Base-by-base conservation (phyloP, 768 basidiomycete species). In the Suillus weaverae region DNA sequence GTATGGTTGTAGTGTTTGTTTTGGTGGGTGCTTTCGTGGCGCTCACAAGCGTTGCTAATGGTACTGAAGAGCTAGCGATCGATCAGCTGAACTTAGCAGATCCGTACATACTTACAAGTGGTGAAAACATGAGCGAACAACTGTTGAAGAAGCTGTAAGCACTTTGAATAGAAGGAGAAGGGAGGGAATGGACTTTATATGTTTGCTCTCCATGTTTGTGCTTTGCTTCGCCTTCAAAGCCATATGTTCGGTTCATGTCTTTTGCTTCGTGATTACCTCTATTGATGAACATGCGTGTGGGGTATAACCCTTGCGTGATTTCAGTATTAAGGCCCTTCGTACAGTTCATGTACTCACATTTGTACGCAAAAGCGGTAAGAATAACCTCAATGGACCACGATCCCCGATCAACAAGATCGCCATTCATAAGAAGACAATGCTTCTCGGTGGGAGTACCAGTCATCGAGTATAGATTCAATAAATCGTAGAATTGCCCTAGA, bases 391-490 rank as follows among this genome's bases (percentile, higher is more conserved):
- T 89, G 13, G 91, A 93, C 93, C 94, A 95, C 33, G 91, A 93
- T n/a, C 96, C 96, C 66, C 97, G 88, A 76, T 99, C 97, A 43
- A 99, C 97, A 55, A 99, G 89, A 81, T 99, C 97, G 11, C 95
- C 93, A 74, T 94, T 95, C 89, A 95, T 95, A 60, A 96, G 78
- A 56, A 95, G 75, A 70, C 89, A 89, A 69, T 98, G 97, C n/a
- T 86, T 88, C 62, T 92, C 85, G 62, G 81, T 89, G 14, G 97
- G 97, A 63, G 88, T 84, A 18, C 92, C 94, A 0, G 96, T 97
- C 68, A 97, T 81, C 2, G 88, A 87, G 70, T 91, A 87, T 20
- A 99, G 81, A 78, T 99, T 89, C 61, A 96, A 79, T 68, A 99
- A 82, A 76, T 99, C 97, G 75, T 94, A 99, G 80, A 91, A 97